These are phyloP conservation scores for Kwoniella botswanensis DNA, from an alignment of 768 basidiomycete species.

Conservation along the genomic window DNA sequence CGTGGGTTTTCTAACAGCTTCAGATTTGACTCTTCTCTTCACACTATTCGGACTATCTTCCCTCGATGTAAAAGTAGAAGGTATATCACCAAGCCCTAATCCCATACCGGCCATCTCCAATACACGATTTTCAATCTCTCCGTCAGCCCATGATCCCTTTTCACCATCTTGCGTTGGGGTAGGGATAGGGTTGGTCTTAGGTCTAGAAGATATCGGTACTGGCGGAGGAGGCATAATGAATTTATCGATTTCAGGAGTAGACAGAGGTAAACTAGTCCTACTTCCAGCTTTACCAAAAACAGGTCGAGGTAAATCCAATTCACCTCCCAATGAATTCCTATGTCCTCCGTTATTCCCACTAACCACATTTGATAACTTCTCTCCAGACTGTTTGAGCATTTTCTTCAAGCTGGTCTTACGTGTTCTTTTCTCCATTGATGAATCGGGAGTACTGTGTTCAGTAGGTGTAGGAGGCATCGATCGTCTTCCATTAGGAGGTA, in stretches of 20 bases:
- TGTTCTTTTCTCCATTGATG: constrained; percentile 24
- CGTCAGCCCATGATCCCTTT: constrained; percentile 31
- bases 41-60: constrained; percentile 10
- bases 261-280: constrained; percentile 21
- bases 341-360: constrained; percentile 14
- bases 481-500: constrained; percentile 17
- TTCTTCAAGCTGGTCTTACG: constrained; percentile 49
- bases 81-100: constrained; percentile 59
- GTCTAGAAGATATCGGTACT: constrained; percentile 5
- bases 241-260: constrained; percentile 11
- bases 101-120: constrained; percentile 86
- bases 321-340: constrained; percentile 25
- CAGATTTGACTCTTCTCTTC: constrained; percentile 34
- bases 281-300: constrained; percentile 26
- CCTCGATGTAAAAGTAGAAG: not conserved
- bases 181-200: not conserved
- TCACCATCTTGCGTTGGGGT: not conserved
- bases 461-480: constrained; percentile 38
- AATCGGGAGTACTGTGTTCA: not conserved
- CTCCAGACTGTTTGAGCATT: constrained; percentile 39
- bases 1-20: constrained; percentile 16
- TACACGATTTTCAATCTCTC: constrained; percentile 69
- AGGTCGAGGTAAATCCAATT: constrained; percentile 30
- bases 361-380: constrained; percentile 37
- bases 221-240: constrained; percentile 18